Evolutionary conservation across 2,329 filamentous ascomycete species (phyloP), one percentile per base, ranked within the genome.

Genomic region (Epichloe gansuensis): DNA sequence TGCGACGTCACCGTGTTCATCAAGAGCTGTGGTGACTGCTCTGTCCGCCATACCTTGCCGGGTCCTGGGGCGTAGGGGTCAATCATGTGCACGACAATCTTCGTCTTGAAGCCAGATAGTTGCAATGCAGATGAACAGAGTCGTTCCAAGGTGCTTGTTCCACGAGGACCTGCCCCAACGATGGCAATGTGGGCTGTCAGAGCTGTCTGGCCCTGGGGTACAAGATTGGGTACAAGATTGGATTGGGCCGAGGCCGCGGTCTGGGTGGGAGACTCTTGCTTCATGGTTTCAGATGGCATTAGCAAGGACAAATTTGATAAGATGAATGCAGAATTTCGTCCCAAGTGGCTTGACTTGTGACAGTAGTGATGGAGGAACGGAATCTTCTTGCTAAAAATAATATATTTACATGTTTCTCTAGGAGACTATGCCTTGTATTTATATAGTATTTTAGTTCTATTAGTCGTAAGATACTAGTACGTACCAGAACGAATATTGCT

Each of bases 1-100:
- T 53, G 51, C 3, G 51, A 53, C 13, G 51, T 51, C 5, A 53
- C 51, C 7, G 51, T 53, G 43, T 53, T 53, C 51, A 53, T 53
- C 13, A 53, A 27, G 15, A 53, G 51, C 17, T 53, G 39, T 8
- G 51, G 39, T 21, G 51, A 53, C 31, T 53, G 51, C 15, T 51
- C 48, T 42, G 40, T 53, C 5, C 51, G 51, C 51, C 51, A 53
- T 17, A 53, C 51, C 6, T 31, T 35, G 36, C 51, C 51, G 2
- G 51, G 23, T 11, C 51, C 51, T 1, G 48, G 51, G 7, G 47
- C 25, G 6, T 23, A 53, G 5, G 51, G 51, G 17, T 53, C 51
- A 5, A 53, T 40, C 6, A 53, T 17, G 40, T 53, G 51, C 13
- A 53, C 44, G 34, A 31, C 42, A 23, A 53, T 4, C 21, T 51